Evolutionary conservation across 2,329 filamentous ascomycete genomes (phyloP), one percentile per base, ranked within the genome.

Genomic region (Trichophyton simii): DNA sequence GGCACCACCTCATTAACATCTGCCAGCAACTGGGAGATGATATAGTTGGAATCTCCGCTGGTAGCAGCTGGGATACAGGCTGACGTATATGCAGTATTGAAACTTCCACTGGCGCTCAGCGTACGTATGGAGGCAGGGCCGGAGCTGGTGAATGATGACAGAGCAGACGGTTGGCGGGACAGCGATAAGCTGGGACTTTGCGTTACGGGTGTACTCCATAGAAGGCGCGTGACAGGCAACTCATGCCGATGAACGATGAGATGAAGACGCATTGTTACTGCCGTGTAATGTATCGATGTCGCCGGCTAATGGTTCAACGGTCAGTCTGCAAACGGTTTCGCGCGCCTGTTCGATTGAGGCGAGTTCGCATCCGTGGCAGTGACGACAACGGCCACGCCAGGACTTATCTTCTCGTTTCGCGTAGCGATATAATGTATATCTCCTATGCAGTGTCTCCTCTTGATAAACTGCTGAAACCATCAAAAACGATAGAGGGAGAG

Each of bases 1-100:
- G 91, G 91, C 1, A 96, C 78, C 15, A 88, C 80, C 50, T 88
- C 83, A 73, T 95, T 91, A 66, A 96, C 79, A 63, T 89, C 82
- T 65, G 88, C 84, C 42, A 96, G 79, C 1, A 96, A 82, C 66
- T 87, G 84, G 34, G 88, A 82, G 63, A 96, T 80, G 1, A 89
- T 95, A 60, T 85, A 80, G 13, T 79, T 77, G 60, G 79, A 71
- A 9, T 69, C 75, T 60, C 79, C 71, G 13, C 69, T 31, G 0
- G 15, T 31, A 18, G 4, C 20, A 36, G 13, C 9, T 9, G 52
- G 34, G 34, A 3, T n/a, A 7, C 63, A 60, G 60, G 61, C 42
- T 15, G 63, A 61, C 7, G 62, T 61, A 57, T 62, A 60, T 2
- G 65, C 62, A 11, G 67, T 63, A 28, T 64, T 63, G 38, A 66